Evolutionary conservation across 176 grass and related monocot genomes (phyloP).

Genomic region (Lolium rigidum): DNA sequence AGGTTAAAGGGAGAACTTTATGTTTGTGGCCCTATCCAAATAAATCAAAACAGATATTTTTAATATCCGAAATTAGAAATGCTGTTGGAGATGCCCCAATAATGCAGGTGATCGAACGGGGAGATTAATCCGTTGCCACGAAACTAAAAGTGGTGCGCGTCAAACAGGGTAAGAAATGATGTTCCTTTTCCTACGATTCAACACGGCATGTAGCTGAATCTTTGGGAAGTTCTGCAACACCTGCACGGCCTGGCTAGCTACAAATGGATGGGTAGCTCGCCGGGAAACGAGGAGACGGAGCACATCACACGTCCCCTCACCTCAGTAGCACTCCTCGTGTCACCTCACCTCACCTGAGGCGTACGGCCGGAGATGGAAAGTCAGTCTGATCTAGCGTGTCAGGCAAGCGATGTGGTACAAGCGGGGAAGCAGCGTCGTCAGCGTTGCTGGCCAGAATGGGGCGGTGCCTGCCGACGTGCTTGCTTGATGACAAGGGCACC

Average conservation of each 20-base stretch:
- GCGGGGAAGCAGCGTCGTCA: constrained; percentile 9
- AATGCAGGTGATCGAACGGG: too few species aligned
- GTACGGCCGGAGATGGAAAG: not conserved
- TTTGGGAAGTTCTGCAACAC: not conserved
- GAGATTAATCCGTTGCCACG: not conserved
- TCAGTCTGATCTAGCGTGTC: not conserved
- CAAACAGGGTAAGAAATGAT: not conserved
- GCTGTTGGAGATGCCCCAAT: too few species aligned
- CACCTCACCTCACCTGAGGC: constrained; percentile 8
- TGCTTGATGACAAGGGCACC: not conserved
- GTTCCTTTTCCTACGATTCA: not conserved
- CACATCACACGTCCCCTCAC: constrained; percentile 29
- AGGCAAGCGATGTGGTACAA: constrained; percentile 3
- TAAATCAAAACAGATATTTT: too few species aligned
- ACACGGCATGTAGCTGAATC: not conserved
- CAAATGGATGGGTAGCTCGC: constrained; percentile 24
- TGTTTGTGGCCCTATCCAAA: too few species aligned
- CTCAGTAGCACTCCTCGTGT: not conserved
- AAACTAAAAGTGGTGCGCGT: too few species aligned
- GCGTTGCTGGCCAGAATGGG: not conserved
- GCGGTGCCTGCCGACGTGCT: constrained; percentile 16
- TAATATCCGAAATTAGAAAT: too few species aligned
- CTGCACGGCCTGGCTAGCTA: constrained; percentile 9
- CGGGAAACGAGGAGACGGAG: constrained; percentile 20
- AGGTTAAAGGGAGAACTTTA: too few species aligned